Evolutionary conservation across 2,329 filamentous ascomycete species (phyloP), one percentile per base, ranked within the genome.

Genomic region (Aspergillus pseudonomiae): DNA sequence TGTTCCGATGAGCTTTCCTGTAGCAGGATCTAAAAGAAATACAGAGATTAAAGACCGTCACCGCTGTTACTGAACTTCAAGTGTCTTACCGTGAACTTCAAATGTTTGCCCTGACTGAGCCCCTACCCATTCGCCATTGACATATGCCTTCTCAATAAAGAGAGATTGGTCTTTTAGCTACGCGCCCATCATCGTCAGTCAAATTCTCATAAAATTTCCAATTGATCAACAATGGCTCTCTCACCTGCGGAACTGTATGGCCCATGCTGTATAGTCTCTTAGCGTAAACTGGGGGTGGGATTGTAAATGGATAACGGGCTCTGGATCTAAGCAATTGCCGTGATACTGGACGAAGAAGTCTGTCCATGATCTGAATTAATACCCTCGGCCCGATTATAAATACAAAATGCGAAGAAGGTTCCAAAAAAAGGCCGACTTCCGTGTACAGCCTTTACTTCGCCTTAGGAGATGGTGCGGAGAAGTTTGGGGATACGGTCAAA

Each of bases 81-180:
- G 10, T 19, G 6, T 26, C 74, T 68, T 79, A 90, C 89, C 90
- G 67, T 87, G 84, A 64, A 97, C 92, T 76, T 95, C 89, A 78
- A 98, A 99, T 53, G 93, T 97, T 85, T 96, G 89, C 75, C 93
- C 92, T 0, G 93, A 96, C 74, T 88, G 87, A 70, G 94, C 92
- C 71, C 86, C 85, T 66, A 96, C 87, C 92, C 94, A 99, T 85
- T 96, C 86, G 73, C 95, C 95, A 77, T 99, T 94, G 74, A 98
- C 89, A 75, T 94, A 97, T 73, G 88, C 81, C 75, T 94, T 87
- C 70, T 90, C 88, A 82, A 96, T 97, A 73, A 98, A 87, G 64
- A 99, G 86, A 28, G 90, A 92, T 41, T 87, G 86, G 71, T 94
- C 91, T 74, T 89, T 91, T 73, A 94, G 87, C 89, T 6, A 55